These are phyloP conservation scores for Polyporus tsugae DNA, from an alignment of 1,284 basidiomycete genomes.

Conservation along the genomic window DNA sequence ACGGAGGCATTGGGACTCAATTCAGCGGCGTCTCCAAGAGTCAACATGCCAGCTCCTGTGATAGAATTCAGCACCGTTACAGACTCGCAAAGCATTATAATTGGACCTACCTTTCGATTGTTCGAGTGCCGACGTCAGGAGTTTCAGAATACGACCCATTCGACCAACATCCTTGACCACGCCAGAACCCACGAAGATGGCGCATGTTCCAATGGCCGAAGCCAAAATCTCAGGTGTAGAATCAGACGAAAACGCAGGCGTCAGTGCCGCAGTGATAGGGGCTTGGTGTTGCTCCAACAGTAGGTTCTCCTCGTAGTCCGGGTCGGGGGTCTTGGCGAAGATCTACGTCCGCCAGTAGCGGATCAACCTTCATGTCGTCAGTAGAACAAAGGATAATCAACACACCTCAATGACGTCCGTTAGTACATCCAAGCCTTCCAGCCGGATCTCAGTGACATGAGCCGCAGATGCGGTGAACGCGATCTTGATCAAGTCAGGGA, in stretches of 20 bases:
- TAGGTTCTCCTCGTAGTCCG: conserved; percentile 90
- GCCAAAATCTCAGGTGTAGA: conserved; percentile 96
- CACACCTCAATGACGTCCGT: conserved; percentile 91
- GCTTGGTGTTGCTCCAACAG: conserved; percentile 99
- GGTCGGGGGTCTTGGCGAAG: conserved; percentile 89
- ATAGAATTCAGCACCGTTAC: conserved; percentile 1
- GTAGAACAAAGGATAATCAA: neutral
- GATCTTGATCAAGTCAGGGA: conserved; percentile 95
- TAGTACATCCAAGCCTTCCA: conserved; percentile 92
- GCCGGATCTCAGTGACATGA: conserved; percentile 92
- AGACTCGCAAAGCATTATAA: neutral
- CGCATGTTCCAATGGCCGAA: conserved; percentile 92
- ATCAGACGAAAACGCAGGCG: conserved; percentile 94
- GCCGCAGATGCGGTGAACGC: conserved; percentile 98
- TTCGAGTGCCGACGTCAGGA: conserved; percentile 89
- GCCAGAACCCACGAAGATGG: conserved; percentile 96
- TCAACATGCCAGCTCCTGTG: conserved; percentile 83
- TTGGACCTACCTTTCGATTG: conserved; percentile 77
- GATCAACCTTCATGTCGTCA: conserved; percentile 3
- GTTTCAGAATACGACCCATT: conserved; percentile 95
- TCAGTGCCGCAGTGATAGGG: conserved; percentile 97
- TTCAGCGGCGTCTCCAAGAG: conserved; percentile 88
- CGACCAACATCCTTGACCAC: conserved; percentile 89
- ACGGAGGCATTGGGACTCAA: conserved; percentile 94
- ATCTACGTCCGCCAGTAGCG: conserved; percentile 53